Evolutionary conservation across 805 yeast genomes (phyloP).

Genomic region (Schizosaccharomyces octosporus): DNA sequence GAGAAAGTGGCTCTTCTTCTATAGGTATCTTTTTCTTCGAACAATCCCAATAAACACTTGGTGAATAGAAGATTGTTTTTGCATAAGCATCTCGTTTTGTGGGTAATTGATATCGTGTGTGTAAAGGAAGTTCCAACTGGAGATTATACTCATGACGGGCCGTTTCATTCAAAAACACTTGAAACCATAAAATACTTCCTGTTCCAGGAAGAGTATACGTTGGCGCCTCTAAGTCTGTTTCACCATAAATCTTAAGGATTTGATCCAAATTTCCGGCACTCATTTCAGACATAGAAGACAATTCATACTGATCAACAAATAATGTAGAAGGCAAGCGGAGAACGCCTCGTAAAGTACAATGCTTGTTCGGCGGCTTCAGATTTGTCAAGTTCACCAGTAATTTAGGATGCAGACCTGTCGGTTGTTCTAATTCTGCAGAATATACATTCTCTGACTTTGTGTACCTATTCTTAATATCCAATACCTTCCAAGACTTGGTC

Average conservation of each 20-base stretch:
- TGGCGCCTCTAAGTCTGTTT: constrained; percentile 33
- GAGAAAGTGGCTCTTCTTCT: neutral
- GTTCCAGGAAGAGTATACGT: neutral
- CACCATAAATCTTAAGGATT: constrained; percentile 21
- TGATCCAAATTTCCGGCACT: constrained; percentile 7
- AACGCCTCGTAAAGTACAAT: neutral
- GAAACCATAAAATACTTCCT: neutral
- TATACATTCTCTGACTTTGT: constrained; percentile 5
- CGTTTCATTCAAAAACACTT: neutral
- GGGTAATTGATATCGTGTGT: neutral
- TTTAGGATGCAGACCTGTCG: constrained; percentile 11
- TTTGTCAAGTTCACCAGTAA: constrained; percentile 11
- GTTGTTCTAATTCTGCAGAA: constrained; percentile 11
- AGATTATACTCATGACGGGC: too few relatives aligned
- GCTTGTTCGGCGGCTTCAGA: neutral
- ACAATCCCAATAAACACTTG: neutral
- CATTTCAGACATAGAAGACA: constrained; percentile 15
- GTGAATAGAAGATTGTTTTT: neutral
- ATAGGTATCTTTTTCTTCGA: neutral
- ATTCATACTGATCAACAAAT: constrained; percentile 33
- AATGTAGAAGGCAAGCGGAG: constrained; percentile 7
- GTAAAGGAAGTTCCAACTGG: neutral
- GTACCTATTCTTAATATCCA: too few relatives aligned
- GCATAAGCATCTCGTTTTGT: neutral
- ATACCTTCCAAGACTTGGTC: too few relatives aligned